Conservation (phyloP, 805 yeast genomes). For the Dipodascopsis uninucleata region DNA sequence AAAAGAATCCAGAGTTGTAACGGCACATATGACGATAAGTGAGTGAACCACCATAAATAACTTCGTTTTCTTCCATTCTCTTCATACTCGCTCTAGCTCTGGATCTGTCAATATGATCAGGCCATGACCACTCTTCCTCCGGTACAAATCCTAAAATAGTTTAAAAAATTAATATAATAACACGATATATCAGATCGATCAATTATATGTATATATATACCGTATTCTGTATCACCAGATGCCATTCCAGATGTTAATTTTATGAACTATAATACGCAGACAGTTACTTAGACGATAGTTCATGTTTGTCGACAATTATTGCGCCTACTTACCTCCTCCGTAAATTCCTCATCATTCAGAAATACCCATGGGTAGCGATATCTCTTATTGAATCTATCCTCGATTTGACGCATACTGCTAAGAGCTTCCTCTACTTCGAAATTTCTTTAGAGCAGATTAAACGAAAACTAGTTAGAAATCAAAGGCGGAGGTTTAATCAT, state of each 20-base stretch:
- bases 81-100: constrained; percentile 57
- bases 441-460: constrained; percentile 46
- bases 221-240: constrained; percentile 76
- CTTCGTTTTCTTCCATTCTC: constrained; percentile 48
- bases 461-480: neutral
- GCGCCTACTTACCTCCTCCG: constrained; percentile 48
- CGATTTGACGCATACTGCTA: constrained; percentile 57
- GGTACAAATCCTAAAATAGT: constrained; percentile 48
- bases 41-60: constrained; percentile 63
- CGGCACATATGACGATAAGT: constrained; percentile 91
- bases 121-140: constrained; percentile 83
- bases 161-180: too few species aligned
- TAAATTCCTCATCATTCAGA: constrained; percentile 80
- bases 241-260: constrained; percentile 60
- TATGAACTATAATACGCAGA: constrained; percentile 47
- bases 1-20: constrained; percentile 86
- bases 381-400: constrained; percentile 80
- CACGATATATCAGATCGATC: too few species aligned
- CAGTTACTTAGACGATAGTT: neutral
- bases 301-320: neutral
- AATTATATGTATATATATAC: too few species aligned
- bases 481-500: neutral
- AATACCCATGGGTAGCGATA: constrained; percentile 94
- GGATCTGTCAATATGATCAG: constrained; percentile 72
- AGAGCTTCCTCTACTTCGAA: constrained; percentile 56